Evolutionary conservation across 2,329 filamentous ascomycete genomes (phyloP).

Genomic region (Trichoderma atrobrunneum): DNA sequence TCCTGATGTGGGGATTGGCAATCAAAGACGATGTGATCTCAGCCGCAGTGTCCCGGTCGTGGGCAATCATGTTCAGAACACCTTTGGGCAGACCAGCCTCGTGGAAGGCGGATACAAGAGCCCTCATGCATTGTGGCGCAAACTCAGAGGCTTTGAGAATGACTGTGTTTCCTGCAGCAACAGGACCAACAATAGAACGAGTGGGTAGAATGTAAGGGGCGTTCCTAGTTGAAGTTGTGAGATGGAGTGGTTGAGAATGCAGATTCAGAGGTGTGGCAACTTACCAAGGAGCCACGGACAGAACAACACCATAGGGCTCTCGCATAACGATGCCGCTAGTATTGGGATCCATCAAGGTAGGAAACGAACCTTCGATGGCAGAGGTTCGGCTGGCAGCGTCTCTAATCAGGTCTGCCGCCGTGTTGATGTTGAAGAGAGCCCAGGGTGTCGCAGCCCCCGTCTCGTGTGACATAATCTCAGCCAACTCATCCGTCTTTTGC

Average conservation of each 20-base stretch:
- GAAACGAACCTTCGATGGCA: constrained; percentile 38
- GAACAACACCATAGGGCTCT: constrained; percentile 75
- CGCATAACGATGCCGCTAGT: constrained; percentile 61
- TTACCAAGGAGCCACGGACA: constrained; percentile 80
- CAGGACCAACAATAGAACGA: constrained; percentile 57
- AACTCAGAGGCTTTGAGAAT: constrained; percentile 71
- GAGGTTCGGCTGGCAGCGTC: constrained; percentile 45
- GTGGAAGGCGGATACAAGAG: constrained; percentile 61
- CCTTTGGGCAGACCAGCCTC: constrained; percentile 76
- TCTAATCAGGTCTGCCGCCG: constrained; percentile 38
- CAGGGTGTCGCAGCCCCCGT: constrained; percentile 41
- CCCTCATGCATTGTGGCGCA: constrained; percentile 62
- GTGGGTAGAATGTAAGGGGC: constrained; percentile 54
- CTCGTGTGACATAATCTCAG: constrained; percentile 55
- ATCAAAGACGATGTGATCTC: constrained; percentile 67
- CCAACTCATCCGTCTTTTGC: constrained; percentile 57
- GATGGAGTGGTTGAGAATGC: background rate
- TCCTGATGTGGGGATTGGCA: constrained; percentile 64
- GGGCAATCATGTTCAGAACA: constrained; percentile 69
- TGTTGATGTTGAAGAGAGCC: constrained; percentile 40
- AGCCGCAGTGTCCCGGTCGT: constrained; percentile 63
- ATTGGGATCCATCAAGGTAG: constrained; percentile 31
- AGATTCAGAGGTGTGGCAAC: constrained; percentile 19
- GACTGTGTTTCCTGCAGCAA: constrained; percentile 76
- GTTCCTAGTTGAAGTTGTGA: constrained; percentile 44